Evolutionary conservation across 202 grass and related monocot species (phyloP).

Genomic region (Elaeis oleifera): DNA sequence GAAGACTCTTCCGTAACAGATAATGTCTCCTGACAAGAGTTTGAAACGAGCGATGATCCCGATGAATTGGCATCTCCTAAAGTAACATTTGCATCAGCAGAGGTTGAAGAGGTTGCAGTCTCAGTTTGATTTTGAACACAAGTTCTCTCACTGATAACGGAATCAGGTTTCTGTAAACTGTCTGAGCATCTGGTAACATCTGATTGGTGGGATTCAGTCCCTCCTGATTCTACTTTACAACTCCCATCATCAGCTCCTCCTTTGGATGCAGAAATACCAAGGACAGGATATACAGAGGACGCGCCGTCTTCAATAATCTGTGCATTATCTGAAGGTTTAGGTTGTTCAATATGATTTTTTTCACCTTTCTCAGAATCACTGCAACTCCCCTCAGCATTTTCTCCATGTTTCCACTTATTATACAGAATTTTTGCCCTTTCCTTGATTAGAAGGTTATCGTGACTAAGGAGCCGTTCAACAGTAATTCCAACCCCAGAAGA

Average conservation of each 20-base stretch:
- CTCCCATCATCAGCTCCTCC: slow-evolving; percentile 1
- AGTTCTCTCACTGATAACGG: slow-evolving; percentile 21
- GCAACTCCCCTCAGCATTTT: slow-evolving; percentile 8
- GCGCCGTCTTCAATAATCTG: slow-evolving; percentile 13
- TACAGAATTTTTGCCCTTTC: slow-evolving; percentile 38
- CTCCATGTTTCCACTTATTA: slow-evolving; percentile 36
- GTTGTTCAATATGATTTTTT: neutral
- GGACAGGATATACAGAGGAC: too few relatives aligned
- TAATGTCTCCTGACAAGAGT: slow-evolving; percentile 24
- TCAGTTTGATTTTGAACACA: neutral
- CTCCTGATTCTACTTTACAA: slow-evolving; percentile 10
- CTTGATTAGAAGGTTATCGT: slow-evolving; percentile 32
- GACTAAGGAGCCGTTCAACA: slow-evolving; percentile 36
- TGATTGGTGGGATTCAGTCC: slow-evolving; percentile 15
- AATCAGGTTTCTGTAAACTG: slow-evolving; percentile 9
- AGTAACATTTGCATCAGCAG: slow-evolving; percentile 19
- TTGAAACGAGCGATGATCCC: slow-evolving; percentile 21
- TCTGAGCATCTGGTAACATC: slow-evolving; percentile 11
- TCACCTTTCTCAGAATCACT: slow-evolving; percentile 13
- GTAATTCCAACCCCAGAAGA: slow-evolving; percentile 34
- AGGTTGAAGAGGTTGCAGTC: slow-evolving; percentile 5
- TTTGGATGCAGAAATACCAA: neutral
- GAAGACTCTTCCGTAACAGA: slow-evolving; percentile 26
- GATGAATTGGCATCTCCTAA: slow-evolving; percentile 36
- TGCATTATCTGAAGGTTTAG: slow-evolving; percentile 15